Percentiles rank a stretch among this genome's conserved stretches.
These are phyloP conservation scores for Rauvolfia tetraphylla DNA, from an alignment of 257 asterid species.

Conservation along the genomic window DNA sequence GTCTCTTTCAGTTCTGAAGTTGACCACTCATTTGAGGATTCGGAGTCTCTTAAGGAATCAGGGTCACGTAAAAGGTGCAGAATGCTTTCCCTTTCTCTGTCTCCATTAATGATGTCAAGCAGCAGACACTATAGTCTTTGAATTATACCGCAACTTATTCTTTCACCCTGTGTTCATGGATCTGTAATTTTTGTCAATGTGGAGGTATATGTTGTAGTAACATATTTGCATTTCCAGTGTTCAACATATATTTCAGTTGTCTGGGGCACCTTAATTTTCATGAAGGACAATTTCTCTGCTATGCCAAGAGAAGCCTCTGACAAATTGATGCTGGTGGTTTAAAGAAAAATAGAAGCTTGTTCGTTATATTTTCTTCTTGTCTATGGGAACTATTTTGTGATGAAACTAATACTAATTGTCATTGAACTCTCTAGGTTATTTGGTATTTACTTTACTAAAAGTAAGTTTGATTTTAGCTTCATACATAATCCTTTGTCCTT, in stretches of 20 bases:
- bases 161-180: neutral
- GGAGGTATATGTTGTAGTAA: neutral
- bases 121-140: neutral
- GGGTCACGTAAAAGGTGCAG: constrained; percentile 66
- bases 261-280: neutral
- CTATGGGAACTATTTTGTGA: neutral
- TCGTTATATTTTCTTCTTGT: neutral
- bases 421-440: neutral
- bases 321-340: neutral
- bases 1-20: constrained; percentile 47
- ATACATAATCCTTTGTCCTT: neutral
- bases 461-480: neutral
- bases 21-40: constrained; percentile 63
- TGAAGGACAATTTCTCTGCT: neutral
- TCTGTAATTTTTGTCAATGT: neutral
- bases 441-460: too few relatives aligned
- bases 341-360: neutral
- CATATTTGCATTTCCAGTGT: neutral
- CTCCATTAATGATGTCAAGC: neutral
- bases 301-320: neutral
- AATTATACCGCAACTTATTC: neutral
- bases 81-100: constrained; percentile 2
- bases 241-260: neutral
- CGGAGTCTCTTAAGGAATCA: constrained; percentile 48
- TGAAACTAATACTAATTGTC: neutral